phyloP scores from a whole-genome alignment of 1,284 basidiomycete species.

The Trichosporon asahii region DNA sequence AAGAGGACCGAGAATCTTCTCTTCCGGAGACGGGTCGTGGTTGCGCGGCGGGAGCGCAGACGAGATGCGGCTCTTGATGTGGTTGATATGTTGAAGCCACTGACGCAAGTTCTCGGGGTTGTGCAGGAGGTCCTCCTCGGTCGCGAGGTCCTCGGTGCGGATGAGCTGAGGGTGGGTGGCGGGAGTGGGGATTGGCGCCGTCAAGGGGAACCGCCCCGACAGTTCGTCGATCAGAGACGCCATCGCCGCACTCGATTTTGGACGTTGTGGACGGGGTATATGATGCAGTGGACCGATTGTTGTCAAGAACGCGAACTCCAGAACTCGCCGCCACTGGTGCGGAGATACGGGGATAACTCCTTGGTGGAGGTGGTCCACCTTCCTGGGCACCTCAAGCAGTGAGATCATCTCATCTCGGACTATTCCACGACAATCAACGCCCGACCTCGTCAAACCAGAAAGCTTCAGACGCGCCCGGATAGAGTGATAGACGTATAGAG shows the following conservation, averaged over 20 bases:
- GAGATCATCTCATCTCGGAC: not conserved
- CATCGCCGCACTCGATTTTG: conserved; percentile 26
- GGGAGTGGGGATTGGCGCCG: conserved; percentile 78
- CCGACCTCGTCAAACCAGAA: not conserved
- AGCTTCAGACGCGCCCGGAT: no score
- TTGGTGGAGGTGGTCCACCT: conserved; percentile 6
- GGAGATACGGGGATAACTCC: conserved; percentile 6
- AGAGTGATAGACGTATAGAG: not conserved
- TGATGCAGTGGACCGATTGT: not conserved
- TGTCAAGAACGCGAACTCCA: not conserved
- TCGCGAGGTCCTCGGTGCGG: conserved; percentile 69
- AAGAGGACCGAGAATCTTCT: conserved; percentile 55
- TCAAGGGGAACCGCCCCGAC: conserved; percentile 66
- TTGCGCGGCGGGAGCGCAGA: conserved; percentile 57
- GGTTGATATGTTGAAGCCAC: conserved; percentile 85
- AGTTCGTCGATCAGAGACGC: conserved; percentile 41
- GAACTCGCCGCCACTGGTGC: not conserved
- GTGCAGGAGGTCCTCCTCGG: conserved; percentile 92
- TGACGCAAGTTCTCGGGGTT: conserved; percentile 86
- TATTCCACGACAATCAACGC: not conserved
- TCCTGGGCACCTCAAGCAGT: not conserved
- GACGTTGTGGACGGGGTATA: not conserved
- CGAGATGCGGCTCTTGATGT: conserved; percentile 64
- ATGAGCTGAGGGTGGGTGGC: conserved; percentile 72
- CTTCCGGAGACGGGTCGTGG: conserved; percentile 39